Evolutionary conservation across 345 rosid genomes (phyloP), one percentile per base, ranked within the genome.

Genomic region (Firmiana major): DNA sequence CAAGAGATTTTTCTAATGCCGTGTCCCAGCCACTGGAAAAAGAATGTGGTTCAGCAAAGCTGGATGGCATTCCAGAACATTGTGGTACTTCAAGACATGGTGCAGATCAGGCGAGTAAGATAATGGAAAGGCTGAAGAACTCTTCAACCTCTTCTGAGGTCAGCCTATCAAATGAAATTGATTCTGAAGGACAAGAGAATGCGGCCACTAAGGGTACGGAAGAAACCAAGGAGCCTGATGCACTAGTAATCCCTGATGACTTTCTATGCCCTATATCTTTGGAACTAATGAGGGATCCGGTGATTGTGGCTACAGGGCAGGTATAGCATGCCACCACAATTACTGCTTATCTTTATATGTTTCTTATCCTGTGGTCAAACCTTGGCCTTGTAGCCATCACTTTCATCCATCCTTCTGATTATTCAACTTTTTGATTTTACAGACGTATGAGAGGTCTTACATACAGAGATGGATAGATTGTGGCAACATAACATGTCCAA

Each of bases 241-340:
- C 87, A 46, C 81, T 83, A 74, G 15, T 85, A 64, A 85, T 92
- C 57, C 98, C 97, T 2, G 91, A 79, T 28, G 99, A 96, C 84
- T 96, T 88, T 80, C 86, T 91, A 15, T 96, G 99, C 80, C 95
- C 99, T 6, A 93, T 96, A 15, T 90, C 98, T 6, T 80, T 96
- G 77, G 99, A 96, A 76, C 79, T 92, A 70, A 92, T 96, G 98
- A 91, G 94, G 78, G 98, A 96, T 84, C 99, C 99, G 74, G 99
- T 93, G 72, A 92, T 92, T 69, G 98, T 96, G 7, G 86, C 97
- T 73, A 93, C 98, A 42, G 99, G 99, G 78, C 99, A 93, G 97
- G 98, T 91, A 77, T 63, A 9, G 51, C n/a, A 24, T 16, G 36
- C 34, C 48, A 28, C 57, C 24, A 45, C 15, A 8, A 64, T 13